These are phyloP conservation scores for Crucihimalaya himalaica DNA, from an alignment of 345 rosid genomes.

Conservation along the genomic window DNA sequence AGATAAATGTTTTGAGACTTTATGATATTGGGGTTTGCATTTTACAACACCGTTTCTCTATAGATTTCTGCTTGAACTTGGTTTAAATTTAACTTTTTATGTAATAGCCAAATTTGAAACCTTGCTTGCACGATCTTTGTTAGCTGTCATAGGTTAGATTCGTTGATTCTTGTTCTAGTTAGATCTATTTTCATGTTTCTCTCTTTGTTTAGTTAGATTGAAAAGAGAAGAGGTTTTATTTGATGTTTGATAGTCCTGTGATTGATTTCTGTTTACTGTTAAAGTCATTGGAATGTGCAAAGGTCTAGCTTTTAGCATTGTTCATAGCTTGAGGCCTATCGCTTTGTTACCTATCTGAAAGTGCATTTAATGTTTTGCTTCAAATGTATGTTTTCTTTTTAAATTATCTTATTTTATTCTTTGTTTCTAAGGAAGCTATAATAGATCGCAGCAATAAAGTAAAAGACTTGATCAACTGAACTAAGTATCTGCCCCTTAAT, in stretches of 20 bases:
- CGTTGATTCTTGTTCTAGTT: conserved; percentile 12
- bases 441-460: conserved; percentile 15
- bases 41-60: background rate
- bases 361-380: conserved; percentile 31
- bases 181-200: conserved; percentile 20
- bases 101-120: background rate
- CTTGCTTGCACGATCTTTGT: conserved; percentile 26
- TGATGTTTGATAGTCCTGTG: conserved; percentile 37
- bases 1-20: conserved; percentile 16
- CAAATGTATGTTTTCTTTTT: conserved; percentile 16
- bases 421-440: conserved; percentile 14
- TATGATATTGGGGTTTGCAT: conserved; percentile 20
- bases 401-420: background rate
- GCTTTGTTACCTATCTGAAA: conserved; percentile 26
- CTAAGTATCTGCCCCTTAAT: conserved; percentile 1
- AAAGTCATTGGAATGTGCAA: conserved; percentile 22
- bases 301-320: conserved; percentile 31
- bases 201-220: conserved; percentile 24
- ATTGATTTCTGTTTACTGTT: conserved; percentile 29
- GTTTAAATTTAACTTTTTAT: background rate
- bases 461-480: conserved; percentile 21
- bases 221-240: background rate
- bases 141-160: conserved; percentile 16
- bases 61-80: conserved; percentile 11
- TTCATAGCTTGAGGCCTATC: conserved; percentile 30